phyloP scores from a whole-genome alignment of 495 filamentous ascomycete genomes.

The Aspergillus carlsbadensis region DNA sequence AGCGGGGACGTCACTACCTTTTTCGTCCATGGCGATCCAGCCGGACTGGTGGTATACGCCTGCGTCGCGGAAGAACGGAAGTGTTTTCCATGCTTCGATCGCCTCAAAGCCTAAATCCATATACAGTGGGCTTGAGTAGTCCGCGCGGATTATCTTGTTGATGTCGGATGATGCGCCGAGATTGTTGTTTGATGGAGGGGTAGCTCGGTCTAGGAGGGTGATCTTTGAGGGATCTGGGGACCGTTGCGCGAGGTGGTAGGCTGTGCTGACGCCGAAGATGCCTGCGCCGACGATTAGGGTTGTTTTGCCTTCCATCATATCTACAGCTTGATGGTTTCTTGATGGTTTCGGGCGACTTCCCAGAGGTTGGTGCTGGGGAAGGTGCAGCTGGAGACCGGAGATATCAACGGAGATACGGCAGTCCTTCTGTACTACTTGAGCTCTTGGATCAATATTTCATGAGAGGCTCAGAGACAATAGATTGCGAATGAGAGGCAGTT shows the following conservation, averaged over 20 bases:
- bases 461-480: too few relatives aligned
- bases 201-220: constrained; percentile 35
- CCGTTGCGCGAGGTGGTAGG: constrained; percentile 37
- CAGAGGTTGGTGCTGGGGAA: neutral
- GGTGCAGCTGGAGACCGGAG: neutral
- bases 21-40: constrained; percentile 37
- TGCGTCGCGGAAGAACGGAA: constrained; percentile 23
- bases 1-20: constrained; percentile 12
- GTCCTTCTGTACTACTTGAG: too few relatives aligned
- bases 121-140: constrained; percentile 35
- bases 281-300: constrained; percentile 42
- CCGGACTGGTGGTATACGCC: constrained; percentile 32
- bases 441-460: too few relatives aligned
- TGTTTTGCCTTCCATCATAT: neutral
- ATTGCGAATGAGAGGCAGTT: too few relatives aligned
- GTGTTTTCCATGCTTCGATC: constrained; percentile 26
- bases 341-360: neutral
- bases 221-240: constrained; percentile 26
- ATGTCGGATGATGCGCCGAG: constrained; percentile 32
- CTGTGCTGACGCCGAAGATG: constrained; percentile 44
- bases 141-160: constrained; percentile 37
- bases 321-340: neutral
- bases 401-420: too few relatives aligned
- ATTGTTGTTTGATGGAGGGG: constrained; percentile 21
- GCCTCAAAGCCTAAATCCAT: constrained; percentile 32